Conservation (phyloP, 83 land plant species). For the Picea abies region DNA sequence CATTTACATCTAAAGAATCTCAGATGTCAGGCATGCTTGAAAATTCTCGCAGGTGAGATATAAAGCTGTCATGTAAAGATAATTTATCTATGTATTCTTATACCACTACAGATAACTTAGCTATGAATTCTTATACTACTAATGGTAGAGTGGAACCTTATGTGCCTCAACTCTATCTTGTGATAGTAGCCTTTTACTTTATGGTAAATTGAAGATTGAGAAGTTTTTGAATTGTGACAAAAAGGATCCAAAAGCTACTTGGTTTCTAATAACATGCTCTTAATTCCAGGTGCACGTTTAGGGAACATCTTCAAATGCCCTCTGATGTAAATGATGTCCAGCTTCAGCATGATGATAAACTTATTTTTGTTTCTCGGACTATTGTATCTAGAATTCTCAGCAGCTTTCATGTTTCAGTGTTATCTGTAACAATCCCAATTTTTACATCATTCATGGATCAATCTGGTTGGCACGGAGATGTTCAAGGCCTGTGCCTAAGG, state of each 20-base stretch:
- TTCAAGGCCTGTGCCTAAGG: constrained; percentile 46
- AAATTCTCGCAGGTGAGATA: constrained; percentile 65
- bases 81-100: constrained; percentile 7
- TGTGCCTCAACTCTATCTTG: too few relatives aligned
- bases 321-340: constrained; percentile 17
- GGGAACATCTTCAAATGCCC: constrained; percentile 37
- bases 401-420: constrained; percentile 50
- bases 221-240: too few relatives aligned
- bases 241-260: not conserved
- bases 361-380: constrained; percentile 39
- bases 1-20: constrained; percentile 60
- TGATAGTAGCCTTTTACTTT: too few relatives aligned
- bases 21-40: constrained; percentile 92
- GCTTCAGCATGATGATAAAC: constrained; percentile 28
- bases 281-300: constrained; percentile 53
- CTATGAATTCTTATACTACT: too few relatives aligned
- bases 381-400: constrained; percentile 60
- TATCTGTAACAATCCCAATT: constrained; percentile 60
- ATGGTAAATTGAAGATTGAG: too few relatives aligned
- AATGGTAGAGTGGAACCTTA: too few relatives aligned
- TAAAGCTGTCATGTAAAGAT: not conserved
- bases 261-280: not conserved
- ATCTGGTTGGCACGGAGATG: not conserved
- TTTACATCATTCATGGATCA: constrained; percentile 15
- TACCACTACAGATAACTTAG: not conserved